Percentiles rank a stretch among this genome's conserved stretches.
Conservation (phyloP, 495 filamentous ascomycete genomes). For the Xylaria nigripes region DNA sequence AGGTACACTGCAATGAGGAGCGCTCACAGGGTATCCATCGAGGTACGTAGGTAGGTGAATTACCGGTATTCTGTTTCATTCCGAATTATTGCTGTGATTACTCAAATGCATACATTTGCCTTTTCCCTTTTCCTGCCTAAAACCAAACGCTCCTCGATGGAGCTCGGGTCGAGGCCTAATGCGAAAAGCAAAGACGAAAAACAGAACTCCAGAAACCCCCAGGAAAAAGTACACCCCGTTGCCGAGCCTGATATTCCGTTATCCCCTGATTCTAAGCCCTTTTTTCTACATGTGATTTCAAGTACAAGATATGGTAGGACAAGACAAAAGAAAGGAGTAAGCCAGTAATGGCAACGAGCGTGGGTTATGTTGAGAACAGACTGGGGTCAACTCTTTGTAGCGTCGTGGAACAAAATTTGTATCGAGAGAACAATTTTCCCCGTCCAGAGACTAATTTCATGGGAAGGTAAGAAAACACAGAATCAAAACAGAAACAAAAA, state of each 20-base stretch:
- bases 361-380: no score
- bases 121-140: not conserved
- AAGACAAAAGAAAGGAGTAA: not conserved
- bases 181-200: not conserved
- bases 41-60: no score
- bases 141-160: no score
- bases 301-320: slow-evolving; percentile 9
- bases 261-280: slow-evolving; percentile 1
- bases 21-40: no score
- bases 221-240: not conserved
- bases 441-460: not conserved
- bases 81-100: no score
- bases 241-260: not conserved
- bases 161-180: not conserved
- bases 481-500: not conserved
- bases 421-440: not conserved
- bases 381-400: not conserved
- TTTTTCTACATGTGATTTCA: slow-evolving; percentile 7
- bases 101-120: not conserved
- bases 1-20: no score
- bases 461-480: not conserved
- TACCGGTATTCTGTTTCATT: no score
- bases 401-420: slow-evolving; percentile 7
- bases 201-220: not conserved
- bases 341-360: not conserved